phyloP scores from a whole-genome alignment of 352 stramenopile species.

The Phytopythium aichiense region DNA sequence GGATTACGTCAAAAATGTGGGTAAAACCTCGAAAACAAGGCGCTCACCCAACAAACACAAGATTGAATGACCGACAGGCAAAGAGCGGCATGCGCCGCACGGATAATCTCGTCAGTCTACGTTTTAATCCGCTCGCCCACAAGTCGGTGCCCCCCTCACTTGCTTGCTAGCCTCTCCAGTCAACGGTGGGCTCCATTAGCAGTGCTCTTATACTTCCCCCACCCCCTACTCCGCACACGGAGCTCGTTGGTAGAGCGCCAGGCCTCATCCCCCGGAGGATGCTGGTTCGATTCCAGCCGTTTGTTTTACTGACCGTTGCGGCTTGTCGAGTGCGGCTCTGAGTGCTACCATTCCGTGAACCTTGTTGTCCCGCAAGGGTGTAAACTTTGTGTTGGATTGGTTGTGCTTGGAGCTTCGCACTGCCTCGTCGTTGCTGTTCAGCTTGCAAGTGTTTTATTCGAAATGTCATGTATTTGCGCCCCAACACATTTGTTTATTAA shows the following conservation, averaged over 20 bases:
- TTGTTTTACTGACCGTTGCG: not conserved
- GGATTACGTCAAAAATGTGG: too few species aligned
- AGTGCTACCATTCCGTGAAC: not conserved
- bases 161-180: too few species aligned
- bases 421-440: not conserved
- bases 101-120: too few species aligned
- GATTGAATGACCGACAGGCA: too few species aligned
- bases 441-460: not conserved
- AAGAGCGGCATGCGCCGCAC: too few species aligned
- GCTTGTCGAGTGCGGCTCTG: not conserved
- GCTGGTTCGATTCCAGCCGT: constrained; percentile 1
- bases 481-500: constrained; percentile 1
- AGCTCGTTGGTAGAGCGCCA: not conserved
- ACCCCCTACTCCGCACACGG: not conserved
- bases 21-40: too few species aligned
- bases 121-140: too few species aligned
- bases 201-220: too few species aligned
- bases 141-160: too few species aligned
- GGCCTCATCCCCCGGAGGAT: not conserved
- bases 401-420: not conserved
- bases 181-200: too few species aligned
- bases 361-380: not conserved
- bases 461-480: not conserved
- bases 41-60: too few species aligned
- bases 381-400: not conserved